These are phyloP conservation scores for Solanum hybrid DNA, from an alignment of 305 asterid genomes.

Conservation along the genomic window DNA sequence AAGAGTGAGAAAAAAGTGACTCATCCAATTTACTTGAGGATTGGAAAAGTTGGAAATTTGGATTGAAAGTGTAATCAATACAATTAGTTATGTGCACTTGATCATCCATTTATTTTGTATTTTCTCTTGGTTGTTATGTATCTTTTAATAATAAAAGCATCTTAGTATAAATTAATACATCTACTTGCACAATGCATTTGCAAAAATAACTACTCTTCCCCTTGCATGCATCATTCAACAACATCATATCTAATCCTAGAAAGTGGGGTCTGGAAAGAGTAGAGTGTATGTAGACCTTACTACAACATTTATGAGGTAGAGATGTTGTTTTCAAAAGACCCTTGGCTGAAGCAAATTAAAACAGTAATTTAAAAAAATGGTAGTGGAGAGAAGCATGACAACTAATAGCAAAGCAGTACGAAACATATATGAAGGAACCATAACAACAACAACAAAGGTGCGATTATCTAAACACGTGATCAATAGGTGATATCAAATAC, in stretches of 20 bases:
- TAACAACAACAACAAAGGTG: neutral
- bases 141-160: neutral
- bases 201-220: neutral
- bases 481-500: neutral
- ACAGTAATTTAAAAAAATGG: neutral
- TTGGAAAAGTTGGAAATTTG: conserved; percentile 23
- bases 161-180: neutral
- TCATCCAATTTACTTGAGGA: conserved; percentile 22
- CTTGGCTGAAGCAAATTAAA: neutral
- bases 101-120: neutral
- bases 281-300: neutral
- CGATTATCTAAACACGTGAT: neutral
- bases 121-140: neutral
- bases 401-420: neutral
- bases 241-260: neutral
- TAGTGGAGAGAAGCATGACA: neutral
- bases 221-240: neutral
- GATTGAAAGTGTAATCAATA: neutral
- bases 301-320: neutral
- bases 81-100: neutral
- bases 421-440: neutral
- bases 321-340: neutral
- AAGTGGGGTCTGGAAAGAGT: neutral
- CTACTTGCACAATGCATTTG: neutral
- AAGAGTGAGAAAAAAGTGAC: conserved; percentile 13